Base-by-base conservation (phyloP, 2,329 filamentous ascomycete species). In the Microcyclospora tardicrescens region DNA sequence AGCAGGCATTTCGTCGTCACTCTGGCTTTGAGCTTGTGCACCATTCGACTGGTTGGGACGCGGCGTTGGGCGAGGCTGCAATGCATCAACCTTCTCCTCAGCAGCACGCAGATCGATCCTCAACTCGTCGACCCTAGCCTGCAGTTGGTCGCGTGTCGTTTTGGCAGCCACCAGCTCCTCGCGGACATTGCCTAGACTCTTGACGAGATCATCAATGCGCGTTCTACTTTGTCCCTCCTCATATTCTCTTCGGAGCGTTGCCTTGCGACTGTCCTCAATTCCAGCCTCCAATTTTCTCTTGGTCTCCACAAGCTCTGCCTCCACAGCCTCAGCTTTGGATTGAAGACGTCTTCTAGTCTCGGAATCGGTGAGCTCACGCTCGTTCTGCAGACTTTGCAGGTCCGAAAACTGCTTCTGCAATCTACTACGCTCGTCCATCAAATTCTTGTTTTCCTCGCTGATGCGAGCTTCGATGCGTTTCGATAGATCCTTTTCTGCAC, bases 401-500 rank as follows among this genome's bases (percentile, higher is more conserved):
- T 84, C 86, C 3, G 81, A 75, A 34, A 95, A 75, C 27, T 94
- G 70, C 40, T 77, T 79, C 61, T 89, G 93, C 4, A 96, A 72
- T 24, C 87, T 75, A 34, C 79, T 76, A 47, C 86, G 83, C 58
- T 98, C 91, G 43, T 93, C 84, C 32, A 82, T 72, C 10, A 96
- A 67, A 14, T 67, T 76, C 54, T 94, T 85, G 47, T 91, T 94
- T 55, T 96, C 87, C 52, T 91, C 84, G 45, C 76, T 81, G 33
- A 96, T 69, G 37, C 93, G 79, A 46, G 83, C 80, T 57, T 96
- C 87, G 28, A 95, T 93, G 40, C 81, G 84, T 65, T 91, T 93
- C 82, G 84, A 94, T 9, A 98, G 70, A 29, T 85, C 82, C 64
- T 94, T 94, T 61, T 96, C 89, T 0, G 89, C 87, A 60, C 93